Evolutionary conservation across 2,329 filamentous ascomycete genomes (phyloP), one percentile per base, ranked within the genome.

Genomic region (Simplicillium aogashimaense): DNA sequence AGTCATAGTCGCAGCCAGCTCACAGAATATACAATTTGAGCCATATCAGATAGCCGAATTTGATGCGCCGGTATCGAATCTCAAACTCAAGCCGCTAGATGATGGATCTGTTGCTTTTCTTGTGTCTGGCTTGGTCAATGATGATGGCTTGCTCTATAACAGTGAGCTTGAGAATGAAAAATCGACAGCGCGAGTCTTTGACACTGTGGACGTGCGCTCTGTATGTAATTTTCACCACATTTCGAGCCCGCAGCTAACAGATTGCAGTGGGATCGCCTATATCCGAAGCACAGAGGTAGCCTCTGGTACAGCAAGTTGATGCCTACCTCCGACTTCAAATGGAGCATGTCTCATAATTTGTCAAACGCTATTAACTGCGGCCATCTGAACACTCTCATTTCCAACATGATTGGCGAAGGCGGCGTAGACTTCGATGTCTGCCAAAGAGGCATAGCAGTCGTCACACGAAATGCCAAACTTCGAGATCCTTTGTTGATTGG

Each of bases 301-400:
- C 55, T 68, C 18, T 67, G 63, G 58, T 66, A 65, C 49, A 59
- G 55, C 9, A 53, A 49, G 10, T 49, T 67, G 14, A 46, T 39
- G 7, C 39, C 39, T 13, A 50, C 36, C n/a, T 33, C 18, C 6
- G 46, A 54, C 16, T 51, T 47, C 11, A 34, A 41, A 5, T 66
- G 60, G 61, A 47, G 41, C 8, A 46, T 64, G 7, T 38, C 50
- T 2, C 43, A 44, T 3, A 43, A 48, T 4, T 48, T 66, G 2
- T 48, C 54, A 31, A 65, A 66, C 34, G 53, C 55, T 10, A 43
- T 66, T 14, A 41, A 40, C 4, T 43, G 49, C 29, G 51, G 55
- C 2, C 42, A 43, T n/a, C 49, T 67, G 10, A 59, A 61, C 32
- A 56, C 55, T 0, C 58, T 59, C 25, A 50, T 58, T 31, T 56